Conservation (phyloP, 768 basidiomycete species). For the Hysterangium stoloniferum region DNA sequence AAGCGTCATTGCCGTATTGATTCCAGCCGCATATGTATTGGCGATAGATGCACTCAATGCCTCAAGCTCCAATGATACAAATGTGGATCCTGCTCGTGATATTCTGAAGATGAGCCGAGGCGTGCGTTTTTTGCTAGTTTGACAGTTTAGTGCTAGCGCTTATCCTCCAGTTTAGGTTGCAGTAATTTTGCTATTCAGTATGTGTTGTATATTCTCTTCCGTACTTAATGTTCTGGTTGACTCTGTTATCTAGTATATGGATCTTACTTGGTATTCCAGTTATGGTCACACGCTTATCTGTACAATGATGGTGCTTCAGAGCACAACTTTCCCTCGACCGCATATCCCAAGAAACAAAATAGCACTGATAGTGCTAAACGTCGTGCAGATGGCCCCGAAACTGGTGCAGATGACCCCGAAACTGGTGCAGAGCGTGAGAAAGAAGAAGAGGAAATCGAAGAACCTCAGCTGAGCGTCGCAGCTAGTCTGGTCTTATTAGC, state of each 20-base stretch:
- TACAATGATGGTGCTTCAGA: slow-evolving; percentile 38
- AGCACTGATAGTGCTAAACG: not conserved
- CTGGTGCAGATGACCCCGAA: slow-evolving; percentile 10
- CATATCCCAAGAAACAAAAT: slow-evolving; percentile 16
- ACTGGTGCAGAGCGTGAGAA: slow-evolving; percentile 16
- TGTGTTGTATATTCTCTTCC: slow-evolving; percentile 17
- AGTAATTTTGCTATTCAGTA: slow-evolving; percentile 70
- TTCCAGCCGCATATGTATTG: slow-evolving; percentile 35
- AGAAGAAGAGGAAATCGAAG: slow-evolving; percentile 37
- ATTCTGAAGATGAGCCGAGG: slow-evolving; percentile 73
- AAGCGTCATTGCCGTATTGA: slow-evolving; percentile 70
- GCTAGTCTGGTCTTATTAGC: slow-evolving; percentile 49
- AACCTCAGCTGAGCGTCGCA: slow-evolving; percentile 51
- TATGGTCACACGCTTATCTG: slow-evolving; percentile 65
- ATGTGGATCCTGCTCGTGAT: slow-evolving; percentile 16
- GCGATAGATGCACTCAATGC: not conserved
- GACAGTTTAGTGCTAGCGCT: not conserved
- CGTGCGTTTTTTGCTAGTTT: slow-evolving; percentile 33
- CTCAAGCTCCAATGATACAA: not conserved
- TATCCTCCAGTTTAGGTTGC: slow-evolving; percentile 43
- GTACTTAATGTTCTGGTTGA: not conserved
- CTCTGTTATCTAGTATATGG: slow-evolving; percentile 47
- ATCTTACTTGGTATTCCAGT: slow-evolving; percentile 72
- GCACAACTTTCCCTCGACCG: slow-evolving; percentile 18
- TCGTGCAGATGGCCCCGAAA: not conserved